Percentiles rank a stretch among this genome's conserved stretches.
Conservation (phyloP, 2,329 filamentous ascomycete genomes). For the Mycosphaerella arachidis region DNA sequence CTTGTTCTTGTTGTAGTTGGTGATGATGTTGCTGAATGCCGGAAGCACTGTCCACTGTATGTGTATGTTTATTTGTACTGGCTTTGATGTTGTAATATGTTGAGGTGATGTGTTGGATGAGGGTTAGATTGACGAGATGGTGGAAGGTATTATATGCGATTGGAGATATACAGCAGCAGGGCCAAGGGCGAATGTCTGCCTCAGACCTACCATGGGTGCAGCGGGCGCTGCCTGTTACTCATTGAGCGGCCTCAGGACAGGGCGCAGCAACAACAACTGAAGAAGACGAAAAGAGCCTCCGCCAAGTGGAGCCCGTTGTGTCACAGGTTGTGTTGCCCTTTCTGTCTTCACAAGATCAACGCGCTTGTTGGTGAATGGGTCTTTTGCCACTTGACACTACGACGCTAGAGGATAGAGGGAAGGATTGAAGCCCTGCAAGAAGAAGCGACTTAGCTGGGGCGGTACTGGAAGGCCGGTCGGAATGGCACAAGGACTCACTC, state of each 20-base stretch:
- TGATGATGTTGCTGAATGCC: neutral
- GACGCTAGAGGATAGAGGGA: neutral
- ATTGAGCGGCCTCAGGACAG: neutral
- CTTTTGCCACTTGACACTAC: neutral
- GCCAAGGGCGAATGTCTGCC: neutral
- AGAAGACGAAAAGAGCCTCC: neutral
- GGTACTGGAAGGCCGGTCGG: neutral
- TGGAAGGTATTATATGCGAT: neutral
- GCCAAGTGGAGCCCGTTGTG: neutral
- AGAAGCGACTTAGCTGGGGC: neutral
- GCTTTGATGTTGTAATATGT: neutral
- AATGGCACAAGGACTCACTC: neutral
- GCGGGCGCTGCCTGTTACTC: neutral
- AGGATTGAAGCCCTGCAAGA: neutral
- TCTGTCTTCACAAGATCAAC: neutral
- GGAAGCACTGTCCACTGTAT: neutral
- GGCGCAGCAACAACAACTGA: neutral
- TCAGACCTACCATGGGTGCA: neutral
- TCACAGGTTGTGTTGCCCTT: neutral
- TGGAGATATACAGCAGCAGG: neutral
- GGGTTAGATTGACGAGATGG: neutral
- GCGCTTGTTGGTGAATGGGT: neutral
- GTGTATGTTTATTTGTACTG: neutral
- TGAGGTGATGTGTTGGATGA: neutral
- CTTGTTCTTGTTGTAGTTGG: neutral